These are phyloP conservation scores for Clathrus columnatus DNA, from an alignment of 768 basidiomycete species.

Conservation along the genomic window DNA sequence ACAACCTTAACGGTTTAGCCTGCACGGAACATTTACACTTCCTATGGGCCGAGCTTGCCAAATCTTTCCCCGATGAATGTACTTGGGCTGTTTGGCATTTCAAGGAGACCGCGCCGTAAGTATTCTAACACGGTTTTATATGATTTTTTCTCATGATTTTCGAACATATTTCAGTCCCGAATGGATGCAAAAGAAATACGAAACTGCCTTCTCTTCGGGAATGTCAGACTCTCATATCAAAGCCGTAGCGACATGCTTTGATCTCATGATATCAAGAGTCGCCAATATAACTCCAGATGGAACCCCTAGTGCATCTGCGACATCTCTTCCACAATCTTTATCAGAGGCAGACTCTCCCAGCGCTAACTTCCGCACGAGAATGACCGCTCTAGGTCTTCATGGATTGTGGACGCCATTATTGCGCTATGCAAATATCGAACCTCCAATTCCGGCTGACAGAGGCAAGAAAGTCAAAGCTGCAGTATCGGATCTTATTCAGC, in stretches of 20 bases:
- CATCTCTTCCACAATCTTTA: not conserved
- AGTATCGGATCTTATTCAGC: not conserved
- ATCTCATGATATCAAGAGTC: not conserved
- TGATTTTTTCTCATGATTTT: not conserved
- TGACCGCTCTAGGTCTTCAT: not conserved
- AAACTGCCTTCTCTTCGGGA: not conserved
- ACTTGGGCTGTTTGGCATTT: not conserved
- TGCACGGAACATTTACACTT: slow-evolving; percentile 1
- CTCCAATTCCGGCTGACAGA: not conserved
- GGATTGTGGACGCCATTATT: not conserved
- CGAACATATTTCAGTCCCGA: not conserved
- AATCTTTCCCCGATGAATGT: not conserved
- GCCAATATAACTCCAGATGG: not conserved
- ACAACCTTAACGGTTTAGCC: not conserved
- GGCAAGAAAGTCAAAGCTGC: not conserved
- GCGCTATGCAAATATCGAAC: not conserved
- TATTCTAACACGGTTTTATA: not conserved
- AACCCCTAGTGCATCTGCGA: not conserved
- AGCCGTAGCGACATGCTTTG: not conserved
- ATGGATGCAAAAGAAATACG: not conserved
- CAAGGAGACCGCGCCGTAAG: slow-evolving; percentile 2
- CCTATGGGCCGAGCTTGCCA: not conserved
- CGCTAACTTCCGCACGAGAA: not conserved
- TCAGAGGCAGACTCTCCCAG: not conserved
- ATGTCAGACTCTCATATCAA: not conserved